Evolutionary conservation across 805 yeast genomes (phyloP).

Genomic region (Schizosaccharomyces japonicus): DNA sequence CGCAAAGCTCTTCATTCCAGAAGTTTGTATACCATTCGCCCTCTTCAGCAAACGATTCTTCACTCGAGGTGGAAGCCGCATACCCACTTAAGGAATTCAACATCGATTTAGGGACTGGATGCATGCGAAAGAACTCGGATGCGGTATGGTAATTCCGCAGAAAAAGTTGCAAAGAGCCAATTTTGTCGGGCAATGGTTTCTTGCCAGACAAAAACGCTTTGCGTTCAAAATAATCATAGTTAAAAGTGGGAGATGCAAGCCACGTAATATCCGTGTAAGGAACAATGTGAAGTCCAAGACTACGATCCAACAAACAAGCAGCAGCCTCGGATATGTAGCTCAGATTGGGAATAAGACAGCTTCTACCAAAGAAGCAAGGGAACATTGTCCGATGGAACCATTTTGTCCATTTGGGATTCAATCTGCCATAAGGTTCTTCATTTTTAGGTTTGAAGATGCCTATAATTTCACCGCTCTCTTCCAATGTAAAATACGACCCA

Average conservation of each 20-base stretch:
- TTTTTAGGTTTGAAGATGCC: conserved; percentile 60
- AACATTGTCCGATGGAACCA: conserved; percentile 55
- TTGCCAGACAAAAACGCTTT: conserved; percentile 11
- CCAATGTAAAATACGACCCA: conserved; percentile 40
- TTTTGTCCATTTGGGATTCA: conserved; percentile 58
- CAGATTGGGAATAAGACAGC: conserved; percentile 46
- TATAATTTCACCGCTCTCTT: conserved; percentile 18
- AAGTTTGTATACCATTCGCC: conserved; percentile 7
- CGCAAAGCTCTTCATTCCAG: conserved; percentile 30
- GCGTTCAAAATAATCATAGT: conserved; percentile 29
- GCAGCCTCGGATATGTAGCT: conserved; percentile 55
- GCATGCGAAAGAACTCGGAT: conserved; percentile 27
- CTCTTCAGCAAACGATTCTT: not conserved
- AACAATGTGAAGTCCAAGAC: conserved; percentile 33
- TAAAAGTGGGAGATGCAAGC: conserved; percentile 27
- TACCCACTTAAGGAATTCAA: not conserved
- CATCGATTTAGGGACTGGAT: conserved; percentile 28
- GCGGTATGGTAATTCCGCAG: conserved; percentile 36
- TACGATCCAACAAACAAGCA: conserved; percentile 40
- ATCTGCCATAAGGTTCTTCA: conserved; percentile 59
- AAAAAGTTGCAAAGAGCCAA: conserved; percentile 48
- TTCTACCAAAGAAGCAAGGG: conserved; percentile 55
- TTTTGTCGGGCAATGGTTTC: conserved; percentile 22
- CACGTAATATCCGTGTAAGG: conserved; percentile 40
- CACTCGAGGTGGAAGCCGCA: conserved; percentile 3